Evolutionary conservation across 2,329 filamentous ascomycete genomes (phyloP).

Genomic region (Davidsoniella neocaledoniae): DNA sequence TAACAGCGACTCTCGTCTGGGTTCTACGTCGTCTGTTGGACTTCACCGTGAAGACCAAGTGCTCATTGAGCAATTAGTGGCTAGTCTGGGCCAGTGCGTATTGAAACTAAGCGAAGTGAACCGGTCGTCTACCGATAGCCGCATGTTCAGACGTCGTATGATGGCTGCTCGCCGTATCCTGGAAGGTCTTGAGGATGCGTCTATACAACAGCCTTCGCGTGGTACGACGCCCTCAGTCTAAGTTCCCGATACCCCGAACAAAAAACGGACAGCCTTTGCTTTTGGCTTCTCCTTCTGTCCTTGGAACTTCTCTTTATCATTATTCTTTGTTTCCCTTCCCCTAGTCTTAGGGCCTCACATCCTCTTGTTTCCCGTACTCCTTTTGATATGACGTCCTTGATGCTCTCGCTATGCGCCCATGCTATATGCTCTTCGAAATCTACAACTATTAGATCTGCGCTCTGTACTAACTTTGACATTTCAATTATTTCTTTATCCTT

Average conservation of each 20-base stretch:
- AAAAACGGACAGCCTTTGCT: background rate
- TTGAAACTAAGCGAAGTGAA: constrained; percentile 39
- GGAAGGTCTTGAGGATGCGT: constrained; percentile 43
- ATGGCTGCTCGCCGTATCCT: constrained; percentile 59
- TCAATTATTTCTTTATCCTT: background rate
- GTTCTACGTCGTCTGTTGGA: constrained; percentile 24
- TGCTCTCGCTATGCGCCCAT: constrained; percentile 8
- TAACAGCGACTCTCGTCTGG: constrained; percentile 14
- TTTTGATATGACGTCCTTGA: constrained; percentile 7
- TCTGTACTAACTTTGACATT: constrained; percentile 4
- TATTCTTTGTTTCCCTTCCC: background rate
- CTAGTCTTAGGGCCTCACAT: too few species aligned
- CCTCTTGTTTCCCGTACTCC: constrained; percentile 7
- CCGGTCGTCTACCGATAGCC: constrained; percentile 37
- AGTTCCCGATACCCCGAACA: background rate
- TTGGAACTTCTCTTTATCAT: background rate
- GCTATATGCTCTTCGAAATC: constrained; percentile 4
- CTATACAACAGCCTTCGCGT: background rate
- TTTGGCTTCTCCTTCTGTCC: background rate
- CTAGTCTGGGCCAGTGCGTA: constrained; percentile 42
- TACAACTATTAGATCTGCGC: constrained; percentile 6
- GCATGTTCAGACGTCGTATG: constrained; percentile 52
- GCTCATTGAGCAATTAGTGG: constrained; percentile 42
- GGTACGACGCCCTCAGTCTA: background rate
- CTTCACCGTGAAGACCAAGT: constrained; percentile 40